A percentile compares a stretch with the other conserved stretches of the same genome.
Conservation (phyloP, 768 basidiomycete species). For the Leccinum disarticulatum region DNA sequence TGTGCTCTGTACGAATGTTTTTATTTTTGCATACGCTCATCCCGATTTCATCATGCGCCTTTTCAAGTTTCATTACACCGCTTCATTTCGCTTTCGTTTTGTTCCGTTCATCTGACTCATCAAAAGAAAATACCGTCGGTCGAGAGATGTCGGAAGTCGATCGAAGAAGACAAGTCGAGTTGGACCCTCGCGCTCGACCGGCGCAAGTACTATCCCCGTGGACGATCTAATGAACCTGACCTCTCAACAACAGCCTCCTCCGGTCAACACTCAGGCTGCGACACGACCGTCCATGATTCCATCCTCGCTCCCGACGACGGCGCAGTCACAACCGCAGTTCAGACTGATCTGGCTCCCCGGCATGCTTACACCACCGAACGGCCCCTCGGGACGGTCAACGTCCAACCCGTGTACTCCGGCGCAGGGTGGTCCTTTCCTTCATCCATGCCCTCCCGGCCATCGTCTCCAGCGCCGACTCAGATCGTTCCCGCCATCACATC, state of each 20-base stretch:
- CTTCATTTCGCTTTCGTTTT: too few species aligned
- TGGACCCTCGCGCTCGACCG: neutral
- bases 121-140: too few species aligned
- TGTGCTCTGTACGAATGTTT: neutral
- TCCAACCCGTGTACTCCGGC: slow-evolving; percentile 12
- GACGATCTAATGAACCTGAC: slow-evolving; percentile 71
- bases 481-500: neutral
- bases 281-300: slow-evolving; percentile 26
- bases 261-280: slow-evolving; percentile 21
- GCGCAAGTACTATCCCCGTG: slow-evolving; percentile 27
- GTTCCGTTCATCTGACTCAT: too few species aligned
- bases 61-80: too few species aligned
- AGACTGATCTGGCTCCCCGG: slow-evolving; percentile 44
- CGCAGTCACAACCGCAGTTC: slow-evolving; percentile 27
- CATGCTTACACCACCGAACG: slow-evolving; percentile 34
- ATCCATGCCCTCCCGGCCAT: slow-evolving; percentile 8
- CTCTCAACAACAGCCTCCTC: slow-evolving; percentile 25
- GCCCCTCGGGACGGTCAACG: slow-evolving; percentile 9
- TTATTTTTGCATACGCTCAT: too few species aligned
- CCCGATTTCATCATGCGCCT: too few species aligned
- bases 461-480: slow-evolving; percentile 4
- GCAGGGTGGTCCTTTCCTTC: neutral
- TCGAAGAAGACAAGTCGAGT: neutral
- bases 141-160: slow-evolving; percentile 11
- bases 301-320: slow-evolving; percentile 15